These are phyloP conservation scores for Cylindrotheca closterium DNA, from an alignment of 108 stramenopile genomes.

Conservation along the genomic window DNA sequence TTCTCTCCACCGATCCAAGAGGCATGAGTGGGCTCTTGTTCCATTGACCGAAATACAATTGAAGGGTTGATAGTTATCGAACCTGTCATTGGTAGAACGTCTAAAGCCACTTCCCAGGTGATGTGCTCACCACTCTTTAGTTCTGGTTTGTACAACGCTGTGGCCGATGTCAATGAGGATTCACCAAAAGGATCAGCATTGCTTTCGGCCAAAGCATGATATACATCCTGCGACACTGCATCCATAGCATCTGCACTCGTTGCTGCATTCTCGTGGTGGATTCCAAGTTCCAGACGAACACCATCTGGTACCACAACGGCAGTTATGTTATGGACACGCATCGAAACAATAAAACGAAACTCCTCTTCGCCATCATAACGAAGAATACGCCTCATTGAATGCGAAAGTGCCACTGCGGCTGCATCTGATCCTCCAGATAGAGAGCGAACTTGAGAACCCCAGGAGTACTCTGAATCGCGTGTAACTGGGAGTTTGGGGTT, in stretches of 20 bases:
- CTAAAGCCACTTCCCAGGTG: slow-evolving; percentile 61
- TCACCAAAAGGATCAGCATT: slow-evolving; percentile 11
- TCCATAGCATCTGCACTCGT: slow-evolving; percentile 45
- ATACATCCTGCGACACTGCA: slow-evolving; percentile 19
- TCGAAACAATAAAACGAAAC: slow-evolving; percentile 34
- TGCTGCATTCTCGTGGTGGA: slow-evolving; percentile 48
- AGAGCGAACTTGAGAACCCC: slow-evolving; percentile 23
- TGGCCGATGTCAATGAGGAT: slow-evolving; percentile 32
- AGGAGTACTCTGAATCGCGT: slow-evolving; percentile 19
- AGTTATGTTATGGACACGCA: slow-evolving; percentile 45
- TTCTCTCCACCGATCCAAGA: slow-evolving; percentile 46
- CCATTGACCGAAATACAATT: slow-evolving; percentile 59
- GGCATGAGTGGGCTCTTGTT: slow-evolving; percentile 48
- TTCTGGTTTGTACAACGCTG: slow-evolving; percentile 48
- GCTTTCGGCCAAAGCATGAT: slow-evolving; percentile 23
- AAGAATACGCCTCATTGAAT: slow-evolving; percentile 28
- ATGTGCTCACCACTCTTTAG: slow-evolving; percentile 66
- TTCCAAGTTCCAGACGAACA: slow-evolving; percentile 42
- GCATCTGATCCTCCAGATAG: slow-evolving; percentile 44
- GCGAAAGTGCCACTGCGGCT: slow-evolving; percentile 29
- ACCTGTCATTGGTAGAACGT: slow-evolving; percentile 42
- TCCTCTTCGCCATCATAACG: slow-evolving; percentile 53
- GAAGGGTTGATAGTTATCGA: slow-evolving; percentile 41
- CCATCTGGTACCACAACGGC: slow-evolving; percentile 47
- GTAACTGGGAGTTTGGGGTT: slow-evolving; percentile 9